These are phyloP conservation scores for Coemansia erecta DNA, from an alignment of 192 early-diverging fungal genomes.

Conservation along the genomic window DNA sequence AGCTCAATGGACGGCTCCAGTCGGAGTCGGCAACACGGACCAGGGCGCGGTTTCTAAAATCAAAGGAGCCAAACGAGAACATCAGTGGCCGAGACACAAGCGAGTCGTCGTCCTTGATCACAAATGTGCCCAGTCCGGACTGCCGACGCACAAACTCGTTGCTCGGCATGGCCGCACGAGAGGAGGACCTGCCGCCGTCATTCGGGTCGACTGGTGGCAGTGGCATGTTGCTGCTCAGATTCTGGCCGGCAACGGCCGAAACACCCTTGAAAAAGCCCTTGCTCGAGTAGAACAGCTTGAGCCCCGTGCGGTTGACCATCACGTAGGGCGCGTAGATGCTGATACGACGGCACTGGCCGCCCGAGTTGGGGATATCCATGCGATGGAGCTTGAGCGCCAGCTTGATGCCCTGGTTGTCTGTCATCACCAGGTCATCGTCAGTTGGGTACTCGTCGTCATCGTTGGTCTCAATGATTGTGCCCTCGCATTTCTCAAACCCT, in stretches of 20 bases:
- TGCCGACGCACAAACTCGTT: conserved; percentile 16
- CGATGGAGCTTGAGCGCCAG: conserved; percentile 65
- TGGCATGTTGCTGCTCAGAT: conserved; percentile 29
- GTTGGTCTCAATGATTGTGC: conserved; percentile 80
- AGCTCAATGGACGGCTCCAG: conserved; percentile 88
- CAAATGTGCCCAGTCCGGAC: conserved; percentile 8
- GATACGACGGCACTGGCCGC: conserved; percentile 71
- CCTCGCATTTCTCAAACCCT: conserved; percentile 72
- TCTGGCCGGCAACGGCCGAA: conserved; percentile 70
- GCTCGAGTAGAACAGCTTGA: conserved; percentile 73
- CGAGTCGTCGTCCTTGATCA: background rate
- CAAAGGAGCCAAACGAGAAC: conserved; percentile 90
- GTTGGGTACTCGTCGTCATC: conserved; percentile 74
- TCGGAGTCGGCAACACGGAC: conserved; percentile 72
- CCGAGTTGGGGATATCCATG: conserved; percentile 61
- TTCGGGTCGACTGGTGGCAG: conserved; percentile 10
- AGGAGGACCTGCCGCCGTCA: conserved; percentile 4
- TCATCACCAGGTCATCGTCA: conserved; percentile 71
- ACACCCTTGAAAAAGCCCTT: conserved; percentile 78
- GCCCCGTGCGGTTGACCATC: conserved; percentile 88
- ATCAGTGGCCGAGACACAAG: conserved; percentile 58
- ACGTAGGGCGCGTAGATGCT: conserved; percentile 93
- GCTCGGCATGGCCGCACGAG: background rate
- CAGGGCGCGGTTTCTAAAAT: conserved; percentile 78
- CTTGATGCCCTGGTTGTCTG: conserved; percentile 62